Base-by-base conservation (phyloP, 768 basidiomycete genomes). In the Russula griseocarnosa region DNA sequence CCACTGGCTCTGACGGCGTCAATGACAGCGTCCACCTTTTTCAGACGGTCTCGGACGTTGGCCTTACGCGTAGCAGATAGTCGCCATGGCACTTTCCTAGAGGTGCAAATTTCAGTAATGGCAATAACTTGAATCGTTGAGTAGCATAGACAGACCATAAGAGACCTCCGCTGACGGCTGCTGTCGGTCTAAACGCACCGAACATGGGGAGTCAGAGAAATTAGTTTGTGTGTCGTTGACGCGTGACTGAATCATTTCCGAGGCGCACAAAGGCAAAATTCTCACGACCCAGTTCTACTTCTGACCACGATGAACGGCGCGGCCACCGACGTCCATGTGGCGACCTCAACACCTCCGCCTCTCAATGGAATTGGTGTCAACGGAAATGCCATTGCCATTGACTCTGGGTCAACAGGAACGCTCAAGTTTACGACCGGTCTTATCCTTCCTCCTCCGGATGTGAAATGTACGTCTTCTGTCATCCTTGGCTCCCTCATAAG, bases 381-480 rank as follows among this genome's bases (percentile, higher is more conserved):
- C 40, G 73, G 74, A 18, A 77, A 78, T 32, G 79, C 78, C 73
- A 77, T 79, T 50, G 70, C 70, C 54, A 70, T 70, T 44, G 73
- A 72, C 59, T 76, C 76, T 11, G 75, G 73, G 36, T 66, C 73
- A 24, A 69, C 67, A 67, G 81, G 69, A 56, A 69, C 71, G 30
- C 73, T 74, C 65, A 74, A 79, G 71, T 93, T 90, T 72, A 79
- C 87, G 24, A 87, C 82, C 62, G 94, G 94, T 52, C 84, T 98
- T 71, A 98, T 98, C 76, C 87, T 95, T 28, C 96, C 96, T 67
- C 94, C 96, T 1, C 94, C 92, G 42, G 95, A 96, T 74, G 94
- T 98, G 71, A 93, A 96, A 81, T 87, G 94, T 87, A 69, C 74
- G 86, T 78, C 38, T 53, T 50, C 38, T 18, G 28, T 47, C 20